Percentiles rank a stretch among this genome's conserved stretches.
Evolutionary conservation across 176 grass and related monocot species (phyloP).

Genomic region (Carex parvula): DNA sequence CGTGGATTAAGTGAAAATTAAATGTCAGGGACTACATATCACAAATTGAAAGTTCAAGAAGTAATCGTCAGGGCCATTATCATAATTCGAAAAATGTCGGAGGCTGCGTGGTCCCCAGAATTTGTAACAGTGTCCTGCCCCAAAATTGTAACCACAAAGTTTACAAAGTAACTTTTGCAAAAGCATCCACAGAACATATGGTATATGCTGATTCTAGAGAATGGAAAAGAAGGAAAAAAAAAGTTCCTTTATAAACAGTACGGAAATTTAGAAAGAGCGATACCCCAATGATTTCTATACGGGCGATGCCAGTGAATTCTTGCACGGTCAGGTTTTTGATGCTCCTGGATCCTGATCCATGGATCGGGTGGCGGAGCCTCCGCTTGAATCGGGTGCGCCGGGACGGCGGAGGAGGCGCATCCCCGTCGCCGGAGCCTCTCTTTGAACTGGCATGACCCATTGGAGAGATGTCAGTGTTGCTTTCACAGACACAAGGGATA

Average conservation of each 20-base stretch:
- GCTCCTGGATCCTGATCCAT: neutral
- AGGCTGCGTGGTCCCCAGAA: neutral
- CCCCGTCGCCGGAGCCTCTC: conserved; percentile 19
- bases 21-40: neutral
- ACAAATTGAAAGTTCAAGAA: neutral
- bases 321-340: conserved; percentile 33
- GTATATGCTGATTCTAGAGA: neutral
- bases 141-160: too few relatives aligned
- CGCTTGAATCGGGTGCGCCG: conserved; percentile 67
- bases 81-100: neutral
- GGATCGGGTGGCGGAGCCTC: conserved; percentile 44
- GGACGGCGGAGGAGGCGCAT: conserved; percentile 38
- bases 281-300: conserved; percentile 65
- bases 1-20: neutral
- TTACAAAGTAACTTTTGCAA: neutral
- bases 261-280: neutral
- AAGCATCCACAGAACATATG: neutral
- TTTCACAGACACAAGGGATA: neutral
- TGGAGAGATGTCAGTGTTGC: neutral
- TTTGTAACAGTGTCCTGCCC: too few relatives aligned
- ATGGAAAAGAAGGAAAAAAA: neutral
- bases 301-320: conserved; percentile 89
- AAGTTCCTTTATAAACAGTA: neutral
- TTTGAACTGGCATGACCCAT: conserved; percentile 64
- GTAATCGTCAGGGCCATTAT: neutral